Base-by-base conservation (phyloP, 805 yeast genomes). In the Teunomyces gatunensis region DNA sequence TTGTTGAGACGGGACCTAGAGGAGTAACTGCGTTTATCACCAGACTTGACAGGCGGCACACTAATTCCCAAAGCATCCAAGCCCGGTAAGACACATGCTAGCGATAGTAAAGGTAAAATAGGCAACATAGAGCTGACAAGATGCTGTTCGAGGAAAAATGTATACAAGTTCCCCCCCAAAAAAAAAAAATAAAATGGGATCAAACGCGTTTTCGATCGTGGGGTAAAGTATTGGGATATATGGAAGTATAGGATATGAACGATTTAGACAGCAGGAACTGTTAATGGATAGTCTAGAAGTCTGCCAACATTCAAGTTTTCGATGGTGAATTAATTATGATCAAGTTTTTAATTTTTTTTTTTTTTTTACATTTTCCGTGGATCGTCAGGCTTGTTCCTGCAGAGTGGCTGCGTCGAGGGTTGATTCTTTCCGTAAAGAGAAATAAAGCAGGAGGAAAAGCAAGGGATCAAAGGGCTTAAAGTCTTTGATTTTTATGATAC, bases 21-120 rank as follows among this genome's bases (percentile, higher is more conserved):
- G n/a, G 73, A 63, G 47, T 61, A 57, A 29, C 58, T 59, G 34
- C 50, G 49, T n/a, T 46, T 44, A 47, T 68, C 69, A 3, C 72
- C 74, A 1, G 54, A 57, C 32, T 55, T 57, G 6, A 64, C 54
- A 2, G 78, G 75, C 0, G 67, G 67, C 18, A 73, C 59, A 7
- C 57, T 48, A 53, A 72, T 47, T 4, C 78, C 78, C 13, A 71
- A 53, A 20, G 66, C 63, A 17, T 15, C 12, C 45, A 37, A 23
- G 11, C 29, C 29, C 12, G 27, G 34, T 13, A 32, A n/a, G 28
- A 23, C 40, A 17, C 13, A 37, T 23, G 40, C 40, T 18, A 37
- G 28, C 28, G 6, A 23, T 18, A 37, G 40, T n/a, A 37, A 10
- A 11, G 15, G 40, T 37, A 37, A 17, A 37, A 15, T 34, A 6